Conservation (phyloP, 2,329 filamentous ascomycete species). For the Penicillium sp. region DNA sequence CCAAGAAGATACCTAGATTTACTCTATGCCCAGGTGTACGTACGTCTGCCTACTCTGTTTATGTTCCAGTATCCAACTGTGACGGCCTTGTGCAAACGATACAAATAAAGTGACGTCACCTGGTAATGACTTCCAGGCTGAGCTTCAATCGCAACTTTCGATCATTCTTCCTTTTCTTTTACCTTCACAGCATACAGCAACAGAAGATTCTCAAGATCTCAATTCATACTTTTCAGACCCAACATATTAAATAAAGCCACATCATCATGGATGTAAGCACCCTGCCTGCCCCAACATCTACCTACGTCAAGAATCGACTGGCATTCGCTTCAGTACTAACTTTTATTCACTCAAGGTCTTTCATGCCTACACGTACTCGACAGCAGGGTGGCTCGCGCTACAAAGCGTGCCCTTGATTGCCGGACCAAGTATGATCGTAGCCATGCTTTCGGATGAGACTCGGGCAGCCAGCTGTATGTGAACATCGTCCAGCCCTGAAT, state of each 20-base stretch:
- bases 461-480: conserved; percentile 54
- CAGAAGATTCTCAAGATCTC: not conserved
- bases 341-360: conserved; percentile 37
- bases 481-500: not conserved
- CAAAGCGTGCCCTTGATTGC: conserved; percentile 57
- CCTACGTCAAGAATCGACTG: not conserved
- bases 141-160: not conserved
- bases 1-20: too few species aligned
- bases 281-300: not conserved
- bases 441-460: conserved; percentile 59
- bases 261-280: conserved; percentile 2
- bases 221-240: not conserved
- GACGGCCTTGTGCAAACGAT: conserved; percentile 4
- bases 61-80: not conserved
- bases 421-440: conserved; percentile 61
- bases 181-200: too few species aligned
- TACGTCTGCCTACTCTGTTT: too few species aligned
- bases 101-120: conserved; percentile 16
- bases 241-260: not conserved
- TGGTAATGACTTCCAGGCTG: not conserved
- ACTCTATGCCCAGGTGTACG: too few species aligned
- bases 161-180: too few species aligned
- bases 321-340: not conserved
- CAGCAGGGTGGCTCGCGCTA: conserved; percentile 45
- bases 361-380: conserved; percentile 46